Conservation (phyloP, 2,329 filamentous ascomycete genomes). For the Monilinia vaccinii-corymbosi region DNA sequence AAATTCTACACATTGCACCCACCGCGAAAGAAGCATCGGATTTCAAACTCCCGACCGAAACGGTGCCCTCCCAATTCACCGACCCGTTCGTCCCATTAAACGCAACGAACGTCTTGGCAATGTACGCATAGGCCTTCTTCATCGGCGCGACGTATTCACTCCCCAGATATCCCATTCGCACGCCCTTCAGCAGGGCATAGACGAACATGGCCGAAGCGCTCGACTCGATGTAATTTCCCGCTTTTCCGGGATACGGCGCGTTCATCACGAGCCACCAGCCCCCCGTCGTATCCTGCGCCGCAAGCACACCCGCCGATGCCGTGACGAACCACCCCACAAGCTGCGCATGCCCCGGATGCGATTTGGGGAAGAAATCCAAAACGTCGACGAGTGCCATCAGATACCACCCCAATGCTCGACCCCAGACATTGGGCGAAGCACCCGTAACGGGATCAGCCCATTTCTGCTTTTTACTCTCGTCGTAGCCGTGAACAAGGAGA, state of each 20-base stretch:
- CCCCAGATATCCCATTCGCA: slow-evolving; percentile 3
- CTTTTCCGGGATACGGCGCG: slow-evolving; percentile 1
- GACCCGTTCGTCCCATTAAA: slow-evolving; percentile 11
- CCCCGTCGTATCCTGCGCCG: neutral
- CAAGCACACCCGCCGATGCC: neutral
- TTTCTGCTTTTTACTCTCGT: slow-evolving; percentile 27
- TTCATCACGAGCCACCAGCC: slow-evolving; percentile 9
- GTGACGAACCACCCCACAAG: neutral
- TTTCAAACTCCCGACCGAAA: slow-evolving; percentile 19
- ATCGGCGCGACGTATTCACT: slow-evolving; percentile 13
- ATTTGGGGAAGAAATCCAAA: slow-evolving; percentile 25
- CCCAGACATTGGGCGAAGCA: slow-evolving; percentile 32
- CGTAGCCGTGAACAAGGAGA: slow-evolving; percentile 31
- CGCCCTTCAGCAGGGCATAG: slow-evolving; percentile 2
- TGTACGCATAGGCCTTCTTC: slow-evolving; percentile 16
- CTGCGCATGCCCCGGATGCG: slow-evolving; percentile 9
- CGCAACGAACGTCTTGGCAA: slow-evolving; percentile 17
- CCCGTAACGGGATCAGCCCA: slow-evolving; percentile 32
- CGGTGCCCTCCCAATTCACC: slow-evolving; percentile 21
- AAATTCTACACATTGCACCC: slow-evolving; percentile 2
- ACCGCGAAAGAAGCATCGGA: slow-evolving; percentile 20
- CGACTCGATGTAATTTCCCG: slow-evolving; percentile 5
- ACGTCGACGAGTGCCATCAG: slow-evolving; percentile 32
- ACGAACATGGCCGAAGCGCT: slow-evolving; percentile 3
- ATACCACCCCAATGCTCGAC: slow-evolving; percentile 33